Base-by-base conservation (phyloP, 2,329 filamentous ascomycete genomes). In the Talaromyces atroroseus region DNA sequence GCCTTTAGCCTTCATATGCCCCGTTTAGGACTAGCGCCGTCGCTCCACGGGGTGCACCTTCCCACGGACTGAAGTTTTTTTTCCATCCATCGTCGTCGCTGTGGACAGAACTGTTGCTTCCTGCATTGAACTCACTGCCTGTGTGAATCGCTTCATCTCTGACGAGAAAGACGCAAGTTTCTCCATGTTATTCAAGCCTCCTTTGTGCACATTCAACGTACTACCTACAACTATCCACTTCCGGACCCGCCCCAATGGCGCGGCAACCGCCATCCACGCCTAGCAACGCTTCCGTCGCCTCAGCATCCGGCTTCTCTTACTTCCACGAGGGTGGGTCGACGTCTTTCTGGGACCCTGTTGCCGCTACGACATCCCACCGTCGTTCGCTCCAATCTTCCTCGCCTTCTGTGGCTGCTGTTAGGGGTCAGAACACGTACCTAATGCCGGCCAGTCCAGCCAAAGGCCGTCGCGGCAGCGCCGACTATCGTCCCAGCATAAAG, bases 371-470 rank as follows among this genome's bases (percentile, higher is more conserved):
- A 63, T 66, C 66, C 63, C 65, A 63, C 47, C 63, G 65, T 55
- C 51, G 59, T 60, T 64, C 64, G 54, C 63, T 51, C 11, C 53
- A 63, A 54, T 59, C 61, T 53, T 66, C 65, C 58, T 60, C 62
- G 32, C 58, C 61, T 56, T 55, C 61, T 61, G 71, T 70, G 63
- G 67, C 64, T 52, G 66, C 54, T 16, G 44, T 75, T 50, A 78
- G 78, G 49, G 80, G 79, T 75, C 81, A 49, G 74, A 89, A 89
- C 68, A 91, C 92, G 23, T 96, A 92, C 76, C 85, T 96, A 67
- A 94, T 97, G 89, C 87, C 90, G 18, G 89, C 90, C 67, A 91
- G 88, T 60, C 90, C 91, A 14, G 78, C 85, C 58, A 89, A 88
- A 70, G 82, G 80, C 64, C 80, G 82, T 57, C 73, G 76, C 58